Base-by-base conservation (phyloP, 1,284 basidiomycete species). In the Ceratobasidium sp. region DNA sequence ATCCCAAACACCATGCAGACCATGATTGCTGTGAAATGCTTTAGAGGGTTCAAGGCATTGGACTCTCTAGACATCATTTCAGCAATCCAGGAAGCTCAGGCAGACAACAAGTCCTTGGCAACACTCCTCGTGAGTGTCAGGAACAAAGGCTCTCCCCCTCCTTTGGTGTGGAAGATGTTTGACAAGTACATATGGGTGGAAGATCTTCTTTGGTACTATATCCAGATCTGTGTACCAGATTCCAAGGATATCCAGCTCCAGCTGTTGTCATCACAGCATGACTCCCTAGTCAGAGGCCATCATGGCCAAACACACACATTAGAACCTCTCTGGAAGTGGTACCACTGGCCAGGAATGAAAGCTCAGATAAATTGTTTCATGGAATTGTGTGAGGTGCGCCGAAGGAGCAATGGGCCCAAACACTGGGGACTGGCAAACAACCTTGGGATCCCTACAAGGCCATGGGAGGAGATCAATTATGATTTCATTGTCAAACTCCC, bases 301-400 rank as follows among this genome's bases (percentile, higher is more conserved):
- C 63, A 17, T 3, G 63, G 63, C n/a, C 45, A 48, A 24, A 50
- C 59, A 9, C 82, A 80, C 64, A 83, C 80, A 0, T 14, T 66
- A 0, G 75, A 79, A 6, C 56, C 79, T 1, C 50, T 82, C 1
- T 11, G n/a, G 15, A 73, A 79, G 1, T 48, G 79, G 24, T 83
- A 78, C 78, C 75, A 48, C 36, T 84, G 80, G 79, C 75, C 77
- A 15, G 66, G 66, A 5, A 75, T 82, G 74, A 31, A 74, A 15
- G 41, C 31, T 1, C 74, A 67, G 47, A 73, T 79, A 27, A 76
- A 72, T 2, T 41, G 74, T 2, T 81, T 80, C 57, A 74, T 81
- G 6, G 56, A 75, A 0, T 60, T 60, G n/a, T 81, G 80, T 73
- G 71, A 78, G n/a, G 41, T 50, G 1, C 80, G 80, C 50, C 75